Percentiles rank a stretch among this genome's conserved stretches.
These are phyloP conservation scores for Chenopodium album DNA, from an alignment of 148 eudicot genomes.

Conservation along the genomic window DNA sequence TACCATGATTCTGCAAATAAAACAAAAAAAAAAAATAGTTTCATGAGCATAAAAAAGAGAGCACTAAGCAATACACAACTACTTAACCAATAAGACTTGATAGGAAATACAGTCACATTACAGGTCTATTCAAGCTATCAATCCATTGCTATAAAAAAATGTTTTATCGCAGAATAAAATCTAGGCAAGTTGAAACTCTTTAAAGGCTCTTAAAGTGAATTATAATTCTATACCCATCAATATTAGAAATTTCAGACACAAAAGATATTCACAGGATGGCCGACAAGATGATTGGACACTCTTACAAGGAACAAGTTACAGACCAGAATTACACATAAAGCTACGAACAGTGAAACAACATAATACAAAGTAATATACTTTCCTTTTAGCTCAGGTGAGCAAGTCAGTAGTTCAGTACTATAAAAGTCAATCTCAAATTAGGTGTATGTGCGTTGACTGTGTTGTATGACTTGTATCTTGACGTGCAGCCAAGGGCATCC, in stretches of 20 bases:
- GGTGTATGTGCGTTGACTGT: neutral
- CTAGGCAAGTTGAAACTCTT: neutral
- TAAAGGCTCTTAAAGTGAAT: neutral
- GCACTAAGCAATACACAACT: neutral
- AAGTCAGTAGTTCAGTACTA: neutral
- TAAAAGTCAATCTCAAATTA: neutral
- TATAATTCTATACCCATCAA: neutral
- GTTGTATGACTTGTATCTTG: neutral
- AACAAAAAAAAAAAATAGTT: slow-evolving; percentile 19
- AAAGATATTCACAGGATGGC: neutral
- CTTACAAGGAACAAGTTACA: neutral
- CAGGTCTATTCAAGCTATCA: neutral
- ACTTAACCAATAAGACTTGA: neutral
- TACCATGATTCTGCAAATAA: slow-evolving; percentile 81
- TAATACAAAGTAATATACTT: neutral
- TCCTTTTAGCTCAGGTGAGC: neutral
- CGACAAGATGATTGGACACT: neutral
- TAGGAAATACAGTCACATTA: neutral
- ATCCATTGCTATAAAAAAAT: neutral
- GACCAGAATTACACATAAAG: neutral
- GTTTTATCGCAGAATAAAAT: neutral
- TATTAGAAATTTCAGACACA: neutral
- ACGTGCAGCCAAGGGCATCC: neutral
- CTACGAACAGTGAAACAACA: neutral
- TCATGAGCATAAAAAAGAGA: slow-evolving; percentile 11